Evolutionary conservation across 371 early-diverging fungal species (phyloP).

Genomic region (Phascolomyces articulosus): DNA sequence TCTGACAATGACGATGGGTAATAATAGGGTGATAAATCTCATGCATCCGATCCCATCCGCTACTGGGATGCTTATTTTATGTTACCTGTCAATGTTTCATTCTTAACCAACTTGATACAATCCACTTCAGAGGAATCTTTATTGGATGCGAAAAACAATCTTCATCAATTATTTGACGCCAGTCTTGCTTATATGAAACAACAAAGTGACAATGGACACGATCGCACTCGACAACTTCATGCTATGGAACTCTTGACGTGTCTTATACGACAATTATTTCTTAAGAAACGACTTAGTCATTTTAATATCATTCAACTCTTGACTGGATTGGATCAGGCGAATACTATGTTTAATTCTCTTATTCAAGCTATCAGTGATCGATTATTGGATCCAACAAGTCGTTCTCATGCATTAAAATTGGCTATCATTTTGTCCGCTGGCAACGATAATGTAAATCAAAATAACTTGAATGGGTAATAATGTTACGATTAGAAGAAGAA

Average conservation of each 20-base stretch:
- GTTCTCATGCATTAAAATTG: conserved; percentile 36
- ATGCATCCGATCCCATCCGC: conserved; percentile 29
- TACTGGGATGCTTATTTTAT: conserved; percentile 59
- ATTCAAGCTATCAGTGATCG: conserved; percentile 34
- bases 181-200: conserved; percentile 25
- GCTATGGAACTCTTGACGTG: conserved; percentile 38
- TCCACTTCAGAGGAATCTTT: conserved; percentile 47
- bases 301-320: conserved; percentile 60
- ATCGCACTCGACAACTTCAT: conserved; percentile 30
- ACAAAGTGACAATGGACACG: not conserved
- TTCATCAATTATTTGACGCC: conserved; percentile 39
- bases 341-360: conserved; percentile 45
- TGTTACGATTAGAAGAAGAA: not conserved
- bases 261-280: conserved; percentile 51
- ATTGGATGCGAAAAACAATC: conserved; percentile 34
- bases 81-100: conserved; percentile 42
- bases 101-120: conserved; percentile 36
- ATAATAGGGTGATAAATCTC: conserved; percentile 33
- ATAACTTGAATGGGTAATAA: conserved; percentile 51
- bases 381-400: conserved; percentile 17
- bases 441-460: conserved; percentile 65
- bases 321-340: conserved; percentile 56
- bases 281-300: conserved; percentile 52
- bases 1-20: too few species aligned
- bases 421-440: conserved; percentile 53